A percentile compares a stretch with the other conserved stretches of the same genome.
phyloP scores from a whole-genome alignment of 2,329 filamentous ascomycete species.

The Didymella lethalis region DNA sequence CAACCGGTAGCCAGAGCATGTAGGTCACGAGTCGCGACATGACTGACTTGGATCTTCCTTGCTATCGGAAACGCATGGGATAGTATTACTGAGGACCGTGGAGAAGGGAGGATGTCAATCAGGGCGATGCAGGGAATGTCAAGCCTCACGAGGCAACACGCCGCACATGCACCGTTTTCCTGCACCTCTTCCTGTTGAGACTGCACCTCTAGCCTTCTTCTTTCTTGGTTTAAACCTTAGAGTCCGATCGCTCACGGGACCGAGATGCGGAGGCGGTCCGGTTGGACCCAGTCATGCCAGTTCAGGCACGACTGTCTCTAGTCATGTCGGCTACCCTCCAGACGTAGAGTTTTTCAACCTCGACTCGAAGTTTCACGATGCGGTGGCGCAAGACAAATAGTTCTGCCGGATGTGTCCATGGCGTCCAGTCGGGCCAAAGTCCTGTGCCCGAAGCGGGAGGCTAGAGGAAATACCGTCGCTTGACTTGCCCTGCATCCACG shows the following conservation, averaged over 20 bases:
- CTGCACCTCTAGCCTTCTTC: conserved; percentile 1
- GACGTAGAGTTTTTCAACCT: neutral
- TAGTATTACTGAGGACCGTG: neutral
- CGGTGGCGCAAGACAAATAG: conserved; percentile 1
- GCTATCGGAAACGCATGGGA: neutral
- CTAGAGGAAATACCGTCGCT: conserved; percentile 9
- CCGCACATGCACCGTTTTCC: conserved; percentile 1
- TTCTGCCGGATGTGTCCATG: neutral
- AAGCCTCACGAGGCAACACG: conserved; percentile 9
- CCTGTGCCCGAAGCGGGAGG: neutral
- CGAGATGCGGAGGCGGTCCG: conserved; percentile 8
- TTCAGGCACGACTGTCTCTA: neutral
- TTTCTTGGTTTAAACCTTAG: conserved; percentile 1
- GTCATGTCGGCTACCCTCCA: neutral
- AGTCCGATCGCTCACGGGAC: neutral
- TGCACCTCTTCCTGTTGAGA: conserved; percentile 4
- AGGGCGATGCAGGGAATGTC: neutral
- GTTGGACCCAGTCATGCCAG: neutral
- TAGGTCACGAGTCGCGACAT: conserved; percentile 11
- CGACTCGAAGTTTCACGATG: conserved; percentile 1
- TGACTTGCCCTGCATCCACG: conserved; percentile 11
- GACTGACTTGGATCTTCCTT: neutral
- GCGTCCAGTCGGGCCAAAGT: conserved; percentile 2
- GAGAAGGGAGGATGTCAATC: neutral
- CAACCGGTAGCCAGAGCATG: conserved; percentile 3